Conservation (phyloP, 805 yeast species). For the Peterozyma toletana region DNA sequence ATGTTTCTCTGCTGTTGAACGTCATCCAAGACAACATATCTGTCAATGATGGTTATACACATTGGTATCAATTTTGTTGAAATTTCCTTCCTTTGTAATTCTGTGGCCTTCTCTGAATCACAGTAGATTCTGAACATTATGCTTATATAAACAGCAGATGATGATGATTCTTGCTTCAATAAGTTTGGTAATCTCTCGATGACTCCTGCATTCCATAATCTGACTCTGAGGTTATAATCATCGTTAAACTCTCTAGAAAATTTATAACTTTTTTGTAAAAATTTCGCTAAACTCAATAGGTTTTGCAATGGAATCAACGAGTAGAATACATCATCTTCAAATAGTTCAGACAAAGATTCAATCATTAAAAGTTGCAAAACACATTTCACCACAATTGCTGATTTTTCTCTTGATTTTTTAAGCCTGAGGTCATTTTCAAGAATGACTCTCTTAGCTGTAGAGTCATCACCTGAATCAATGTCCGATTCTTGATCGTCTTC, state of each 20-base stretch:
- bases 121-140: conserved; percentile 75
- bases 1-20: conserved; percentile 74
- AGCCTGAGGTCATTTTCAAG: conserved; percentile 16
- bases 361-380: conserved; percentile 85
- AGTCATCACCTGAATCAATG: conserved; percentile 16
- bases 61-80: conserved; percentile 55
- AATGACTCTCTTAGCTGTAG: conserved; percentile 7
- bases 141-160: conserved; percentile 81
- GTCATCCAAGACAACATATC: conserved; percentile 69
- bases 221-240: conserved; percentile 79
- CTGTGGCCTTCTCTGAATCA: conserved; percentile 45
- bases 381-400: conserved; percentile 84
- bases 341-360: conserved; percentile 74
- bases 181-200: conserved; percentile 90
- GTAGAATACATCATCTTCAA: conserved; percentile 65
- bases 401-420: conserved; percentile 47
- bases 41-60: conserved; percentile 62
- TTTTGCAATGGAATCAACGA: conserved; percentile 60
- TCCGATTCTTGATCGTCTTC: conserved; percentile 20
- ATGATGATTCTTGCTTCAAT: conserved; percentile 83
- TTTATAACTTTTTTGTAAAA: conserved; percentile 62
- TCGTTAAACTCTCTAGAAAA: conserved; percentile 87
- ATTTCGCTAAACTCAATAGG: conserved; percentile 49
- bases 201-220: conserved; percentile 86
- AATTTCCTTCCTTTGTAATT: conserved; percentile 39